phyloP scores from a whole-genome alignment of 768 basidiomycete species.

The Mrakia hoshinonis region DNA sequence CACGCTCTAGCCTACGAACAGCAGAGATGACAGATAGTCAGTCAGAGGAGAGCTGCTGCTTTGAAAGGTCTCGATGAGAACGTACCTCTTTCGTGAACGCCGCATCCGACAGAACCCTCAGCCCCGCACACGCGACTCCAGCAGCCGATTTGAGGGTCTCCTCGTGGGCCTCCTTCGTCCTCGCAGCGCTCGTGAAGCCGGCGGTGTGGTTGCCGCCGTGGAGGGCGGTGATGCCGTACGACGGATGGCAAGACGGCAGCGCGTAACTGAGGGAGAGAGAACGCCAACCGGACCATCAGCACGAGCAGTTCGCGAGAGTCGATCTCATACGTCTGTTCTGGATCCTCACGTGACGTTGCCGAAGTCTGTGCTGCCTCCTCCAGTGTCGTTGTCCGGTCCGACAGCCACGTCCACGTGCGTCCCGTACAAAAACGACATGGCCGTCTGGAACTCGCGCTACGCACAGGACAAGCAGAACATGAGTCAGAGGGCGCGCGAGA shows the following conservation, averaged over 20 bases:
- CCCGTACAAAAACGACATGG: constrained; percentile 21
- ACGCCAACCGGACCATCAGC: too few species aligned
- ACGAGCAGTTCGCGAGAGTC: too few species aligned
- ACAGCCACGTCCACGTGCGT: neutral
- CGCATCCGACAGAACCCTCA: constrained; percentile 31
- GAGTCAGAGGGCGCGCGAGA: neutral
- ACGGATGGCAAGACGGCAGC: constrained; percentile 21
- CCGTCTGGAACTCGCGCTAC: constrained; percentile 28
- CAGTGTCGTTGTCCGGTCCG: neutral
- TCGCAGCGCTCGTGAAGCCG: neutral
- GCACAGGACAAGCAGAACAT: constrained; percentile 14
- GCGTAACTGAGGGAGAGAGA: too few species aligned
- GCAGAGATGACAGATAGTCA: neutral
- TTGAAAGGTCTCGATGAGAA: neutral
- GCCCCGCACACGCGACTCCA: constrained; percentile 32
- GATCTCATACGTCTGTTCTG: too few species aligned
- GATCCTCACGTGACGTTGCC: too few species aligned
- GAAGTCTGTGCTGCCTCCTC: constrained; percentile 15
- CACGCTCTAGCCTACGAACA: neutral
- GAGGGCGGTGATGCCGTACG: neutral
- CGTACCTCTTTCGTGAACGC: constrained; percentile 29
- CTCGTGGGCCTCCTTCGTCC: constrained; percentile 31
- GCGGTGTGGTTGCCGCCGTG: constrained; percentile 20
- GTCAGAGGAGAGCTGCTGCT: neutral
- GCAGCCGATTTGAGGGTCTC: constrained; percentile 34